phyloP scores from a whole-genome alignment of 495 filamentous ascomycete species.

The Sphaerosporella brunnea region DNA sequence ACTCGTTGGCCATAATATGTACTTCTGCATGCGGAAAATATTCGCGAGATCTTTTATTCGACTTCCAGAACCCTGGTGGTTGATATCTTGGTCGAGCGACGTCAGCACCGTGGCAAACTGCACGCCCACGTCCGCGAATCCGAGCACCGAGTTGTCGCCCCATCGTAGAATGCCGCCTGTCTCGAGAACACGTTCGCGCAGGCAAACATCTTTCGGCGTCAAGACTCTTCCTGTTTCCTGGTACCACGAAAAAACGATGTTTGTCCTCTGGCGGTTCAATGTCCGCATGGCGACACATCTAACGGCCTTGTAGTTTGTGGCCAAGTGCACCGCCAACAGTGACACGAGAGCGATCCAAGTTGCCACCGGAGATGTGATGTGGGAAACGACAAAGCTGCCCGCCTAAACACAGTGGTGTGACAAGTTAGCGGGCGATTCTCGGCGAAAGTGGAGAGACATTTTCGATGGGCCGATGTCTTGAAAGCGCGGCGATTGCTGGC shows the following conservation, averaged over 20 bases:
- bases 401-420: conserved; percentile 29
- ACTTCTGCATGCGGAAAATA: conserved; percentile 35
- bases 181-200: conserved; percentile 55
- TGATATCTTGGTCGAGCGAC: conserved; percentile 13
- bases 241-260: conserved; percentile 53
- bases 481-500: too few relatives aligned
- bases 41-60: conserved; percentile 32
- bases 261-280: conserved; percentile 76
- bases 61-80: neutral
- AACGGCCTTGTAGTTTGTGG: conserved; percentile 72
- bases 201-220: conserved; percentile 44
- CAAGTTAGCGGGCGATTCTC: neutral
- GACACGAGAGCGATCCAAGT: conserved; percentile 61
- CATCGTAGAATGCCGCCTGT: conserved; percentile 43
- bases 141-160: conserved; percentile 33
- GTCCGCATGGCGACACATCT: conserved; percentile 64
- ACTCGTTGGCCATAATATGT: conserved; percentile 34
- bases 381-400: conserved; percentile 63
- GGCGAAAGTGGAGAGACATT: neutral
- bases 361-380: conserved; percentile 47
- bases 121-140: conserved; percentile 36
- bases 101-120: conserved; percentile 19
- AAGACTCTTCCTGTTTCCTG: conserved; percentile 35
- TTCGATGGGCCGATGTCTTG: too few relatives aligned
- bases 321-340: conserved; percentile 56